Evolutionary conservation across 257 asterid genomes (phyloP).

Genomic region (Oldenlandia corymbosa): DNA sequence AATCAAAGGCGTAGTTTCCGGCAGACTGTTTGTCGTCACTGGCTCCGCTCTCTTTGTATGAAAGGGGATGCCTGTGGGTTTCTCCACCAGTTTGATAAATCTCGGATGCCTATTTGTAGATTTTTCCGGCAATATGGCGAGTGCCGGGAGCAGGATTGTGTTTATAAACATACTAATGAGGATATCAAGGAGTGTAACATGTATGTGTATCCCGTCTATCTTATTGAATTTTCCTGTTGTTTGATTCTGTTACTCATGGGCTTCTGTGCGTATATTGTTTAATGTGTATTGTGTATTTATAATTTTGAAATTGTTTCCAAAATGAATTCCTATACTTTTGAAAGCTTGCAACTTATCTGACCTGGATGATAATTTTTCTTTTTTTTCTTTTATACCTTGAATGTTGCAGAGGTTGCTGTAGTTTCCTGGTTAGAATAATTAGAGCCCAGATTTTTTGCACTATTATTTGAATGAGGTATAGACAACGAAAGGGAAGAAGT

Average conservation of each 20-base stretch:
- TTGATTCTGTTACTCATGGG: background rate
- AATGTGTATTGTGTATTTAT: background rate
- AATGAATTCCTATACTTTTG: no score
- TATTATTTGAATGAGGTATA: no score
- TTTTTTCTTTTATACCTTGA: no score
- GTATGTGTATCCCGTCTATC: conserved; percentile 33
- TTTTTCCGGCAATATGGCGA: conserved; percentile 77
- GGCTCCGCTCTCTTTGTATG: conserved; percentile 83
- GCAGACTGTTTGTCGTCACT: conserved; percentile 90
- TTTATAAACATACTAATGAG: conserved; percentile 85
- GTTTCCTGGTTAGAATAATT: no score
- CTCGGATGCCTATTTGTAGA: conserved; percentile 87
- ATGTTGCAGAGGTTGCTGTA: background rate
- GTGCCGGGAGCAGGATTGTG: conserved; percentile 95
- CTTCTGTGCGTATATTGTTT: background rate
- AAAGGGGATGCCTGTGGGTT: conserved; percentile 91
- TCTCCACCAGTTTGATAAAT: conserved; percentile 84
- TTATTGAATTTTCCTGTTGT: background rate
- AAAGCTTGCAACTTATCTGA: background rate
- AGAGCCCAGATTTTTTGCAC: no score
- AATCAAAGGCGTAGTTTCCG: conserved; percentile 69
- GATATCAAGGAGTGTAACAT: conserved; percentile 94
- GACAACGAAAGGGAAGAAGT: background rate
- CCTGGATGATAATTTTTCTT: background rate
- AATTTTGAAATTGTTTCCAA: background rate